Evolutionary conservation across 768 basidiomycete genomes (phyloP), one percentile per base, ranked within the genome.

Genomic region (Dentipellis fragilis): DNA sequence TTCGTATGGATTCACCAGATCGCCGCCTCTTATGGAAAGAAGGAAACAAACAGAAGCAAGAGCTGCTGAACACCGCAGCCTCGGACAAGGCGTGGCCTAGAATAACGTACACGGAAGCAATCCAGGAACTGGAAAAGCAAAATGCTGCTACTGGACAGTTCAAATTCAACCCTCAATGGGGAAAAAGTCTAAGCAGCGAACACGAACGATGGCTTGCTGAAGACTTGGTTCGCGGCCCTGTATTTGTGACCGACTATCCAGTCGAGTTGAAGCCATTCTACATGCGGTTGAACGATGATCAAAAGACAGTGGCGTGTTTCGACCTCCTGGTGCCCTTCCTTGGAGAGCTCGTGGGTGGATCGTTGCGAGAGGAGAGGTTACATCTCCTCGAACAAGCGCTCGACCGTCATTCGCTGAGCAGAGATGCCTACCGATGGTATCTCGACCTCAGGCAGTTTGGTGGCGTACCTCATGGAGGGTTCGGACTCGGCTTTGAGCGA

Each of bases 401-500:
- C 75, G 60, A 63, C 12, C 63, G 62, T 35, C 69, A 74, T 45
- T 78, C 76, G 14, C 66, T 83, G 60, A 71, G 77, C 49, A 66
- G 68, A 49, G 65, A 64, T 36, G 72, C 71, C 29, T 77, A 76
- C 54, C 67, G 68, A 46, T 90, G 88, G 89, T 99, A 99, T 69
- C 58, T 84, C 51, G 93, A 96, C 62, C 66, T 96, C 60, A 75
- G 95, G 57, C 76, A 76, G 63, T 94, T 80, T 63, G 96, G 96
- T 10, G 85, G 86, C 16, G 86, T 89, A 17, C 89, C 92, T 2
- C 95, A 97, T 69, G 93, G 89, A 14, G 96, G 96, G 14, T 98
- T 93, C 69, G 96, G 96, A 5, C 76, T 98, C 74, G 96, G 96
- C 1, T 96, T 95, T 64, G 96, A 99, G 69, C 74, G 96, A 58